phyloP scores from a whole-genome alignment of 148 eudicot species.

The Vaccinium vitisidaea region DNA sequence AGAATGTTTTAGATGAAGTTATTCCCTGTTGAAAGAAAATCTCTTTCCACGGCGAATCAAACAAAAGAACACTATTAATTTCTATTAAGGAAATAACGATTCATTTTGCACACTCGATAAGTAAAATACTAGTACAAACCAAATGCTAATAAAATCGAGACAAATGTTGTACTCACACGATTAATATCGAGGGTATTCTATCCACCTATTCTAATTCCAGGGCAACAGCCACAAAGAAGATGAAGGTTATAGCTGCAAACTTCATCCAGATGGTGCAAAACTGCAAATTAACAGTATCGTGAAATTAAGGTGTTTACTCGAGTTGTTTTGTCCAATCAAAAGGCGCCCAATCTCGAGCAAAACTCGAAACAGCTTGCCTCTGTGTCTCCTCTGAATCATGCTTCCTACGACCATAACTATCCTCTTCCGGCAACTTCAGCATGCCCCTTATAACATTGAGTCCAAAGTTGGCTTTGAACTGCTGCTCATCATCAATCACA shows the following conservation, averaged over 20 bases:
- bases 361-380: constrained; percentile 60
- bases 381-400: constrained; percentile 67
- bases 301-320: constrained; percentile 24
- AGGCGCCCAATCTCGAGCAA: constrained; percentile 70
- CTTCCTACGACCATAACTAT: constrained; percentile 73
- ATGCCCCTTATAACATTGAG: constrained; percentile 86
- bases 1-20: not conserved
- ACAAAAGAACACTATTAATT: no score
- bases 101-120: no score
- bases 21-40: not conserved
- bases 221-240: not conserved
- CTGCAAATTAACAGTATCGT: not conserved
- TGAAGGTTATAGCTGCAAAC: not conserved
- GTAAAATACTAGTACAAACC: no score
- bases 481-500: constrained; percentile 75
- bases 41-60: not conserved
- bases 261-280: not conserved
- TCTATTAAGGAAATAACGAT: no score
- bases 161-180: not conserved
- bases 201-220: not conserved
- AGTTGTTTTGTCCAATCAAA: constrained; percentile 98
- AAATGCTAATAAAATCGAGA: no score
- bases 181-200: not conserved
- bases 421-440: constrained; percentile 69
- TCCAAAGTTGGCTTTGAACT: constrained; percentile 71